Conservation (phyloP, 371 early-diverging fungal species). For the Mortierella sp. region DNA sequence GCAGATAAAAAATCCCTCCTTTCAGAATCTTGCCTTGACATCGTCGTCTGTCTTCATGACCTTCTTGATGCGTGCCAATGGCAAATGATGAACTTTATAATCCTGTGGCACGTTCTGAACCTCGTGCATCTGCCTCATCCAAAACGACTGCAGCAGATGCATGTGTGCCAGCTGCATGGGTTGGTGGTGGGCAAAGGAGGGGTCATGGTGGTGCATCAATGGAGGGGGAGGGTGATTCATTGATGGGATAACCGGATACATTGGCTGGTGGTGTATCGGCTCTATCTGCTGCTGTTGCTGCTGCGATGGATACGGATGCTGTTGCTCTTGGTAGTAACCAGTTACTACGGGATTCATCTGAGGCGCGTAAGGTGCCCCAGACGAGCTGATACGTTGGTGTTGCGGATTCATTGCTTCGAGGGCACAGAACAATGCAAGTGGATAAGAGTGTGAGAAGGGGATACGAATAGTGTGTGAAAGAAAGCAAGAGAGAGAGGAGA, state of each 20-base stretch:
- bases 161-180: constrained; percentile 54
- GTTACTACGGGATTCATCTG: constrained; percentile 6
- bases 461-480: not conserved
- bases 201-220: constrained; percentile 47
- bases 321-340: constrained; percentile 11
- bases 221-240: constrained; percentile 51
- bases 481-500: too few species aligned
- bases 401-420: constrained; percentile 22
- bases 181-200: constrained; percentile 47
- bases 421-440: not conserved
- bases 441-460: constrained; percentile 1
- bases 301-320: constrained; percentile 10
- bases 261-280: constrained; percentile 26
- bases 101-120: constrained; percentile 71
- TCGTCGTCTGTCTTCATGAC: constrained; percentile 99
- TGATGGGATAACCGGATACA: constrained; percentile 32
- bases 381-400: constrained; percentile 22
- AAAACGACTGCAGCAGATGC: constrained; percentile 58
- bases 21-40: constrained; percentile 74
- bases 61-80: constrained; percentile 99
- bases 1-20: too few species aligned
- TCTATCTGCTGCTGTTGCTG: constrained; percentile 23
- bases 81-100: constrained; percentile 93
- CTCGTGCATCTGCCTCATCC: constrained; percentile 64
- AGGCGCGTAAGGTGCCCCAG: constrained; percentile 10